Base-by-base conservation (phyloP, 2,329 filamentous ascomycete genomes). In the Colletotrichum sp. region DNA sequence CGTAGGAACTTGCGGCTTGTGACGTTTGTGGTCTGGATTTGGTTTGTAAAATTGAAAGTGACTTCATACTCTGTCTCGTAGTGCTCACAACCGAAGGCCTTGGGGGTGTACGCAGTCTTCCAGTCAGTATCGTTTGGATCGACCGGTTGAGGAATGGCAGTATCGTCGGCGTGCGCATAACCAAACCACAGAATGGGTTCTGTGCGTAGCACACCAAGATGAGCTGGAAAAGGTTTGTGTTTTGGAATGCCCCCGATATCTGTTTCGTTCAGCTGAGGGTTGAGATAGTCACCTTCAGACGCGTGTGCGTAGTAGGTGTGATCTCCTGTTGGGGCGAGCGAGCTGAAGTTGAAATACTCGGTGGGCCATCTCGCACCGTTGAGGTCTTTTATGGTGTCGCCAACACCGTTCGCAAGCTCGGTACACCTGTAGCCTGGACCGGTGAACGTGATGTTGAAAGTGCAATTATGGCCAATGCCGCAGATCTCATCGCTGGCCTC, bases 131-230 rank as follows among this genome's bases (percentile, higher is more conserved):
- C 76, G 18, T 78, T 79, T 3, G 49, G 75, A n/a, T 78, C 78
- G 15, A 66, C 67, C 13, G 80, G 81, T 26, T 78, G 71, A 1
- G 66, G 71, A 5, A 71, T 69, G 18, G 79, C 36, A 13, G 77
- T 76, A 44, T 82, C 68, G 18, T 76, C 81, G 59, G 80, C 78
- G 10, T 79, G 73, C 5, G 80, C 76, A 72, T 83, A 84, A 12
- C 83, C 84, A 18, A 85, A 76, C 82, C 83, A 86, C n/a, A 86
- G 60, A 8, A 82, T 76, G 3, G 84, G 84, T 65, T 85, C 83
- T 2, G 81, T 82, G 12, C 81, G 79, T 62, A 86, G 83, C 1
- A 79, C 81, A 3, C 84, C 84, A 10, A 85, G 79, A 6, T 80
- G 82, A 67, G 76, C 81, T 3, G 79, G 80, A 6, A 77, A 77